Evolutionary conservation across 768 basidiomycete species (phyloP), one percentile per base, ranked within the genome.

Genomic region (Rhodotorula graminis): DNA sequence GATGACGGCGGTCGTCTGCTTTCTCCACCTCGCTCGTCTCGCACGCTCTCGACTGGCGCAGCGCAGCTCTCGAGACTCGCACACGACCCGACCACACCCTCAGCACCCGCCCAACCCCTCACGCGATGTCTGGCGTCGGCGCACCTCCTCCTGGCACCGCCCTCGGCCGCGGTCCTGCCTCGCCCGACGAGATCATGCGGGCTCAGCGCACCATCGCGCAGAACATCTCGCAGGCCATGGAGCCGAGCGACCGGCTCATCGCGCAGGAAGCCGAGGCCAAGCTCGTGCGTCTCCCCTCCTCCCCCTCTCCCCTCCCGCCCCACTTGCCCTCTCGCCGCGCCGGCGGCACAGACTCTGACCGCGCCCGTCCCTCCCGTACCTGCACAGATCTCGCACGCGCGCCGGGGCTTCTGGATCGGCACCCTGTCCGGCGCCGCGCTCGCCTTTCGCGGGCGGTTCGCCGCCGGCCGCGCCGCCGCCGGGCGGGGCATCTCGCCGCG

Each of bases 401-500:
- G 71, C 4, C 14, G 19, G 0, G 71, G 71, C 2, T 72, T 72
- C 64, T 72, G 65, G 65, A 4, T 65, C 46, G 71, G 71, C 12
- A 65, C 71, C 21, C 25, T 68, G 12, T 52, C 42, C 11, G 71
- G 71, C 50, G 71, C 63, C 8, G 31, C 56, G 23, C 23, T 68
- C 25, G 71, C 71, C 7, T 69, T 72, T 53, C 60, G 71, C 31
- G 46, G 42, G 5, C 63, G 71, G 5, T 46, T 53, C 25, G 37
- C 60, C 16, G 71, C 71, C 14, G 71, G 71, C 3, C 47, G 67
- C 27, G 46, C 29, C 3, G 71, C 63, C 18, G 21, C 65, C n/a
- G 42, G 60, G 37, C 29, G 29, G 33, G 71, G 71, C 4, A 18
- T 29, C 7, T 40, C 61, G 37, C 71, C 71, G 71, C 61, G 71